These are phyloP conservation scores for Claviceps pazoutovae DNA, from an alignment of 2,329 filamentous ascomycete species.

Conservation along the genomic window DNA sequence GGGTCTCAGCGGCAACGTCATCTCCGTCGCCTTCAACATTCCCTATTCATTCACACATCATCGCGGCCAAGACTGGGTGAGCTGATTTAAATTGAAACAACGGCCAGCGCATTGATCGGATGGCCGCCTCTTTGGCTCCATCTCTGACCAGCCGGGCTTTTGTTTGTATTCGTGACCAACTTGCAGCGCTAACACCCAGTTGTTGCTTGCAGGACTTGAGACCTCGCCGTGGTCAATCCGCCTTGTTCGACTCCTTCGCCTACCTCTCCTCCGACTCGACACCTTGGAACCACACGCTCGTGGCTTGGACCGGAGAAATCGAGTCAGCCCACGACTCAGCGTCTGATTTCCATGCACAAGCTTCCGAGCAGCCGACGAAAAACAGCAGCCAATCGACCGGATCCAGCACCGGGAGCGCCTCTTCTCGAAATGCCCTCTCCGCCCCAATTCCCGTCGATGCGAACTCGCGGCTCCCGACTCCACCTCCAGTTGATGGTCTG, in stretches of 20 bases:
- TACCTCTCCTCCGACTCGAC: conserved; percentile 73
- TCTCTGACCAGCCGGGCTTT: neutral
- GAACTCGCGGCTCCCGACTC: conserved; percentile 37
- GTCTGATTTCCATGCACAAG: conserved; percentile 32
- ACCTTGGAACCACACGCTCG: conserved; percentile 81
- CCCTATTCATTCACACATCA: conserved; percentile 45
- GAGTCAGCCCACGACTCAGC: conserved; percentile 32
- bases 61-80: conserved; percentile 47
- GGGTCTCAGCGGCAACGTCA: conserved; percentile 48
- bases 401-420: conserved; percentile 31
- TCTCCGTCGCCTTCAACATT: conserved; percentile 51
- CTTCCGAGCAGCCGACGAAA: conserved; percentile 28
- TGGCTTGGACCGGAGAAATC: conserved; percentile 91
- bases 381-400: neutral
- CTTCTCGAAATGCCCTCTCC: conserved; percentile 58
- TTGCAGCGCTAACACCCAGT: neutral
- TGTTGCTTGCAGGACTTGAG: conserved; percentile 47
- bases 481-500: conserved; percentile 52
- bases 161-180: neutral
- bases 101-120: neutral
- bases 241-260: conserved; percentile 80
- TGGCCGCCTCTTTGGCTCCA: too few species aligned
- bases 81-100: conserved; percentile 12
- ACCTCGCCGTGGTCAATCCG: conserved; percentile 72
- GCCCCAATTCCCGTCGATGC: conserved; percentile 65